Conservation (phyloP, 2,329 filamentous ascomycete species). For the Alternaria gaisen region DNA sequence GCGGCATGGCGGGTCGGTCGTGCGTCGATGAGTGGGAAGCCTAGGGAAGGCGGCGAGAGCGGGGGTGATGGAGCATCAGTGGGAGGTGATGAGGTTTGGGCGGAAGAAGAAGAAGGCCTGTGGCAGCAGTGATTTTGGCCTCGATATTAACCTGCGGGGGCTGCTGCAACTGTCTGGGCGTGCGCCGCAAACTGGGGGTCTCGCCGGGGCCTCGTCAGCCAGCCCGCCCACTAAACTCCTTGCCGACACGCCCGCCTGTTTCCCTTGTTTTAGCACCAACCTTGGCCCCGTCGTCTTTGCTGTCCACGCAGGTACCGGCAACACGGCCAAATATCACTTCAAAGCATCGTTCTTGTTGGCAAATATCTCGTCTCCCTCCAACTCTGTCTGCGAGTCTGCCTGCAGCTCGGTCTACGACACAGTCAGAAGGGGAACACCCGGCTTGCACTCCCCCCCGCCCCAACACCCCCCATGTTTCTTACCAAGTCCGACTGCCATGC, state of each 20-base stretch:
- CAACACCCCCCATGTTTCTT: neutral
- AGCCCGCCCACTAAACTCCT: slow-evolving; percentile 18
- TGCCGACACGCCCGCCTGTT: slow-evolving; percentile 26
- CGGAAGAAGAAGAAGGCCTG: slow-evolving; percentile 20
- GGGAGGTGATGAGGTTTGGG: slow-evolving; percentile 22
- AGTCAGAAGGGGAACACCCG: slow-evolving; percentile 2
- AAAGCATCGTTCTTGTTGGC: neutral
- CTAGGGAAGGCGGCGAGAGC: slow-evolving; percentile 40
- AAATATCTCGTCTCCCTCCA: neutral
- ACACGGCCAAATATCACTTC: neutral
- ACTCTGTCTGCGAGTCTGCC: neutral
- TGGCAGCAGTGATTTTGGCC: slow-evolving; percentile 23
- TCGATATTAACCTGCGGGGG: slow-evolving; percentile 38
- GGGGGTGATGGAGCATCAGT: slow-evolving; percentile 47
- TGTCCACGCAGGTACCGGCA: slow-evolving; percentile 11
- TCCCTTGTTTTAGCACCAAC: slow-evolving; percentile 25
- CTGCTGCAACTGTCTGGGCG: slow-evolving; percentile 25
- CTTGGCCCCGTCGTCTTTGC: neutral
- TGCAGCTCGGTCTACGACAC: neutral
- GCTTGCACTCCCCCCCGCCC: neutral
- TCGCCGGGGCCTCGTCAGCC: slow-evolving; percentile 22
- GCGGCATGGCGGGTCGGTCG: slow-evolving; percentile 44
- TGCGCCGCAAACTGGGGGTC: slow-evolving; percentile 27
- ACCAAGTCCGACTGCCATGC: neutral
- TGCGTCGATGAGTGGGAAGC: slow-evolving; percentile 36